These are phyloP conservation scores for Penstemon eatonii DNA, from an alignment of 257 asterid species.

Conservation along the genomic window DNA sequence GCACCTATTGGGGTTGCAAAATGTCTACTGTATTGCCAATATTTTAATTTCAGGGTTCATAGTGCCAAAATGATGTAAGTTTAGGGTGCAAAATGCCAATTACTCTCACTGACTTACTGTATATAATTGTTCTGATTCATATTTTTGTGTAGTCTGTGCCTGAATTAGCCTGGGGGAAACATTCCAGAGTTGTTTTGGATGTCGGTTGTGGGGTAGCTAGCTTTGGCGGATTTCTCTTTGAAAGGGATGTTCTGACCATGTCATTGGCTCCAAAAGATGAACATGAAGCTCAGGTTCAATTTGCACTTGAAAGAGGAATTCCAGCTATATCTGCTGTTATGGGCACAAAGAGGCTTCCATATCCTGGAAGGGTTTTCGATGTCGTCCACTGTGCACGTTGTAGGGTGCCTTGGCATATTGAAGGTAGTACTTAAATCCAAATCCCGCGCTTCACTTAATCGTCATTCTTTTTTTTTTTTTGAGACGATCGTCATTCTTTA, in stretches of 20 bases:
- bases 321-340: slow-evolving; percentile 23
- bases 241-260: slow-evolving; percentile 19
- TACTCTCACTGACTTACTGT: too few relatives aligned
- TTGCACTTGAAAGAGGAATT: slow-evolving; percentile 26
- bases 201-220: slow-evolving; percentile 34
- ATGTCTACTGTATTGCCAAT: too few relatives aligned
- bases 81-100: too few relatives aligned
- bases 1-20: too few relatives aligned
- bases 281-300: slow-evolving; percentile 27
- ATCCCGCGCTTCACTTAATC: too few relatives aligned
- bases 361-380: slow-evolving; percentile 25
- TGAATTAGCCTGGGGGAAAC: slow-evolving; percentile 72
- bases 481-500: too few relatives aligned
- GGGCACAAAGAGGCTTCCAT: slow-evolving; percentile 19
- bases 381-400: slow-evolving; percentile 25
- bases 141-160: slow-evolving; percentile 61
- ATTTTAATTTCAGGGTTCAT: too few relatives aligned
- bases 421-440: too few relatives aligned
- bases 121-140: slow-evolving; percentile 7
- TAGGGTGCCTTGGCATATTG: slow-evolving; percentile 14
- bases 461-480: too few relatives aligned
- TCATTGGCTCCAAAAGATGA: slow-evolving; percentile 26
- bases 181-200: slow-evolving; percentile 29
- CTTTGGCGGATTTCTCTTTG: slow-evolving; percentile 24
- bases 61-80: too few relatives aligned